These are phyloP conservation scores for Raffaelea deltoideospora DNA, from an alignment of 2,329 filamentous ascomycete species.

Conservation along the genomic window DNA sequence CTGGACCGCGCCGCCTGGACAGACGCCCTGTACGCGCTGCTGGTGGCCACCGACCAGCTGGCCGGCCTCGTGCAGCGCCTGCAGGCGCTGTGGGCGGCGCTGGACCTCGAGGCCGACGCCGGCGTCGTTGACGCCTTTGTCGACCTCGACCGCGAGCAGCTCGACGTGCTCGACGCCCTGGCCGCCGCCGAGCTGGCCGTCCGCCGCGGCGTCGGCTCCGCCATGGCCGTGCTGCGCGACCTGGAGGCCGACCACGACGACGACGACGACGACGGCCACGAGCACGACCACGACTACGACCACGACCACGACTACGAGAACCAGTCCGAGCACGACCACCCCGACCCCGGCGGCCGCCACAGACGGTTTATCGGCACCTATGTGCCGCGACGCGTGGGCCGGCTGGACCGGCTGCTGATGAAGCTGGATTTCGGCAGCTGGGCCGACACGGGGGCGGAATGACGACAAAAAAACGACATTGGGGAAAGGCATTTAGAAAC, in stretches of 20 bases:
- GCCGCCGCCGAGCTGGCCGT: conserved; percentile 47
- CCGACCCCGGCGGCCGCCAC: conserved; percentile 14
- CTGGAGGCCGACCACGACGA: conserved; percentile 21
- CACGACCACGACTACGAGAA: conserved; percentile 15
- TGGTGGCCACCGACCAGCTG: conserved; percentile 66
- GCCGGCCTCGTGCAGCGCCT: conserved; percentile 63
- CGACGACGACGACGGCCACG: conserved; percentile 15
- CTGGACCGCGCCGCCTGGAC: conserved; percentile 51
- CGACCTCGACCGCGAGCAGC: conserved; percentile 58
- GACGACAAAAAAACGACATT: no score
- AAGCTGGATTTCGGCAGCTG: conserved; percentile 63
- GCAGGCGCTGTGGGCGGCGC: conserved; percentile 58
- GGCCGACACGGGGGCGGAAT: no score
- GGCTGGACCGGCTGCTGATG: conserved; percentile 77
- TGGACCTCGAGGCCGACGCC: conserved; percentile 70
- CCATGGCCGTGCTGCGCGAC: conserved; percentile 41
- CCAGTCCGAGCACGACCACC: no score
- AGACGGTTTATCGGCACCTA: conserved; percentile 37
- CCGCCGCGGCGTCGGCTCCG: conserved; percentile 49
- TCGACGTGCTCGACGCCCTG: conserved; percentile 49
- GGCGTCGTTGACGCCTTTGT: conserved; percentile 65
- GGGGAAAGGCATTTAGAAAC: no score
- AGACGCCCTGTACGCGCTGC: conserved; percentile 46
- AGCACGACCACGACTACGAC: conserved; percentile 15
- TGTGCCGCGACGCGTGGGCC: conserved; percentile 56